Percentiles rank a stretch among this genome's conserved stretches.
Evolutionary conservation across 2,329 filamentous ascomycete genomes (phyloP).

Genomic region (Arthrocladium fulminans): DNA sequence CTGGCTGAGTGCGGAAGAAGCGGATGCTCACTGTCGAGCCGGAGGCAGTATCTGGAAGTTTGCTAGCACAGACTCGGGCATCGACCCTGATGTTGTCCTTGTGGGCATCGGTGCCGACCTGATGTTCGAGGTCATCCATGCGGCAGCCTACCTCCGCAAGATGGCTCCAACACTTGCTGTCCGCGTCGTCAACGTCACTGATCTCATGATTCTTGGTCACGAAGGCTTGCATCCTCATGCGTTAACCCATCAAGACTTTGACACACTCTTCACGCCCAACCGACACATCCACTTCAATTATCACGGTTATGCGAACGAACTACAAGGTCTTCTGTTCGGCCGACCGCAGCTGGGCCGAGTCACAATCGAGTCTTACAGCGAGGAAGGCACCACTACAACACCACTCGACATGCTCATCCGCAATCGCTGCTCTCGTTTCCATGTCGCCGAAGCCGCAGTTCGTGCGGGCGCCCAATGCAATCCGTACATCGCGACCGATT

Average conservation of each 20-base stretch:
- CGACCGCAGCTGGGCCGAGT: conserved; percentile 45
- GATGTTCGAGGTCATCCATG: conserved; percentile 56
- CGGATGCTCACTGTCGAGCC: conserved; percentile 51
- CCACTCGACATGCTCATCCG: conserved; percentile 62
- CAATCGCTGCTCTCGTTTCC: conserved; percentile 52
- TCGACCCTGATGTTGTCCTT: conserved; percentile 53
- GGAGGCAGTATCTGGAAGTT: conserved; percentile 56
- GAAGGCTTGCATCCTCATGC: conserved; percentile 52
- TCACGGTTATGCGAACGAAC: conserved; percentile 54
- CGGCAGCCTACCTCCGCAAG: conserved; percentile 46
- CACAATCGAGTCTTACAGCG: conserved; percentile 51
- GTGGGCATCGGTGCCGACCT: conserved; percentile 58
- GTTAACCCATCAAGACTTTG: conserved; percentile 44
- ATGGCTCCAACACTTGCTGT: conserved; percentile 47
- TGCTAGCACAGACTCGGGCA: conserved; percentile 48
- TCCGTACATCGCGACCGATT: conserved; percentile 36
- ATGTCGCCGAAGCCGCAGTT: conserved; percentile 50
- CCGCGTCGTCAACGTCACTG: conserved; percentile 57
- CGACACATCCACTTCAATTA: conserved; percentile 56
- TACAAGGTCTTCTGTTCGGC: conserved; percentile 55
- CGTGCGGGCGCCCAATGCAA: conserved; percentile 41
- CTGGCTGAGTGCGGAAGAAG: conserved; percentile 51
- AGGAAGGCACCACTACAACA: conserved; percentile 59
- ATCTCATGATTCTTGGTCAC: conserved; percentile 53
- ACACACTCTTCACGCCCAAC: conserved; percentile 49